Evolutionary conservation across 2,329 filamentous ascomycete species (phyloP), one percentile per base, ranked within the genome.

Genomic region (Sarocladiaceae sp.): DNA sequence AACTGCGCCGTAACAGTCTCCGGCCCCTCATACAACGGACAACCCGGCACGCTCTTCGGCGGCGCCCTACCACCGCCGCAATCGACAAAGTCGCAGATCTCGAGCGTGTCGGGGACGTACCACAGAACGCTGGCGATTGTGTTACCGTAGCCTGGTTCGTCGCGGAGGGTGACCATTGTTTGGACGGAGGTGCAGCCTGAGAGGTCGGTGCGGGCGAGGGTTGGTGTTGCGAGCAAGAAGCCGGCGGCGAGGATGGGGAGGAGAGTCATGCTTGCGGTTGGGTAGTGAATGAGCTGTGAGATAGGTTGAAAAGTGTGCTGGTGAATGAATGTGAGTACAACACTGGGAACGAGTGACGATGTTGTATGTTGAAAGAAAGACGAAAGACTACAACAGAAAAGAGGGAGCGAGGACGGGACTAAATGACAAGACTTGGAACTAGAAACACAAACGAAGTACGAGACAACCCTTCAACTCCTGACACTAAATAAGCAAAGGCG

Each of bases 61-160:
- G 77, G 77, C 20, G 76, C 77, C 44, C 72, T 70, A 13, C 77
- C 78, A 44, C 78, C 78, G 26, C 78, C 77, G 56, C 78, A 81
- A 67, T 80, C 77, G 48, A 77, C 67, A 55, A 73, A 61, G 13
- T 71, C 68, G 66, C 78, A 81, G 58, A 80, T 67, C 60, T 80
- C 74, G 55, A 77, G 76, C 37, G 68, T 77, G 40, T 66, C 71
- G 0, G 77, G 77, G 23, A 78, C 74, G 57, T 49, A 36, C 46
- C 46, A 33, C 17, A 54, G 17, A 25, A 54, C 28, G 37, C 29
- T 47, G 17, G 26, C 36, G 47, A 46, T 51, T 36, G 52, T 51
- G 52, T 51, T 46, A 18, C 36, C 47, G 20, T 42, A 50, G 44
- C 52, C 52, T 17, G 37, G 33, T 35, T 50, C 44, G 3, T 33